Base-by-base conservation (phyloP, 1,139 yeast genomes). In the Yamadazyma aaseri region DNA sequence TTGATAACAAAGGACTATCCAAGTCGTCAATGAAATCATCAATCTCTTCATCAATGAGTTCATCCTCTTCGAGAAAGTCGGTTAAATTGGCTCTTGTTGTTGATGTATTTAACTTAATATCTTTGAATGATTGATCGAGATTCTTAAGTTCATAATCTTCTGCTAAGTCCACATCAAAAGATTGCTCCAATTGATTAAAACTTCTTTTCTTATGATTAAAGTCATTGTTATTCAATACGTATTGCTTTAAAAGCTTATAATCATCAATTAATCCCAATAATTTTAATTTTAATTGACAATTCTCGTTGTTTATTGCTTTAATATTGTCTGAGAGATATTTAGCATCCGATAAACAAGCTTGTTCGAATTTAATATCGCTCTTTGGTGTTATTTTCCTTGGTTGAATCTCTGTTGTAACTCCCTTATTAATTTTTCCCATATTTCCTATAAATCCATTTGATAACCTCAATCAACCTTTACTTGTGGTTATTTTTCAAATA, bases 241-340 rank as follows among this genome's bases (percentile, higher is more conserved):
- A 49, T 30, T 53, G 55, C 39, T 62, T 60, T 42, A 70, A 54
- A 31, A 60, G 53, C 44, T 67, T 67, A 48, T 69, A 70, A 39
- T 69, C 74, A 35, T 68, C 64, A 23, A 70, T 68, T 36, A 69
- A 55, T 28, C 59, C 51, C 28, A 70, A 54, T 27, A 70, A 51
- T 35, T 61, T 58, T 7, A 58, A 45, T 39, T 70, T 70, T 36
- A 70, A 58, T 17, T 55, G 56, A 31, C 49, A 42, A 44, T 70
- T 70, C 46, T 70, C 76, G 15, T 49, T 40, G 26, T 62, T 65
- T 12, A 68, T 53, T 14, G 48, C 35, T 14, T 53, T 45, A 32
- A 68, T 62, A 41, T 56, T 56, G 20, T 52, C 46, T 28, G 31
- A 35, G 9, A 31, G 12, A 15, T 24, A 31, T 11, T 31, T 15